Percentiles rank a stretch among this genome's conserved stretches.
phyloP scores from a whole-genome alignment of 2,329 filamentous ascomycete genomes.

The Bipolaris oryzae region DNA sequence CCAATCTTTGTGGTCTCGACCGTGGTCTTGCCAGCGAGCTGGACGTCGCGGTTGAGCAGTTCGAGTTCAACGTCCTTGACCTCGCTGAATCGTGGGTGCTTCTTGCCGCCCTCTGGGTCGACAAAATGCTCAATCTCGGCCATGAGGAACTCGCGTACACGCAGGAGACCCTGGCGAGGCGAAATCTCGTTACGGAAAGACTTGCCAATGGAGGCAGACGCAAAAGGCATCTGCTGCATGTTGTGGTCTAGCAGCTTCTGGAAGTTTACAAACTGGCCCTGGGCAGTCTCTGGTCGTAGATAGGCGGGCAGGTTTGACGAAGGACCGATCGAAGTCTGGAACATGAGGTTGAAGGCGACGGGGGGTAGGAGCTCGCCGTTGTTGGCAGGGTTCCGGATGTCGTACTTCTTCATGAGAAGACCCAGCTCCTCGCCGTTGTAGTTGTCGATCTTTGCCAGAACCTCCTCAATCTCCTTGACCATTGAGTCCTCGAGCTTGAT shows the following conservation, averaged over 20 bases:
- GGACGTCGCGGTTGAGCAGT: conserved; percentile 82
- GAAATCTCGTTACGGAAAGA: conserved; percentile 99
- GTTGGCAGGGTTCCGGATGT: conserved; percentile 86
- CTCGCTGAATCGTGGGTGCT: conserved; percentile 85
- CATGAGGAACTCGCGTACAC: conserved; percentile 98
- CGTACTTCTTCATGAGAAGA: conserved; percentile 82
- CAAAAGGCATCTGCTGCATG: conserved; percentile 93
- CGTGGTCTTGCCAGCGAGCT: conserved; percentile 83
- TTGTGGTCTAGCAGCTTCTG: conserved; percentile 96
- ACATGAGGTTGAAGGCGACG: conserved; percentile 98
- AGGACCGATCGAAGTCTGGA: conserved; percentile 92
- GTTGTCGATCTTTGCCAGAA: conserved; percentile 93
- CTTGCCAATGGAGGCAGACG: conserved; percentile 95
- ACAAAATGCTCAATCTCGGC: conserved; percentile 99
- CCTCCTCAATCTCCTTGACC: conserved; percentile 87
- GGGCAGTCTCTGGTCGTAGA: conserved; percentile 81
- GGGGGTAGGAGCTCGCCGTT: conserved; percentile 78
- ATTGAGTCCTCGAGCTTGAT: conserved; percentile 87
- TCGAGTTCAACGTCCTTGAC: conserved; percentile 83
- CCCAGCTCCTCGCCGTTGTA: conserved; percentile 87
- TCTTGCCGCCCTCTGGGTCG: conserved; percentile 92
- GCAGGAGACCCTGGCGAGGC: conserved; percentile 84
- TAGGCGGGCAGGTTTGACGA: conserved; percentile 79
- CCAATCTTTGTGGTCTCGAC: conserved; percentile 78
- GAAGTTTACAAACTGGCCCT: conserved; percentile 98